These are phyloP conservation scores for Kodamaea plutei DNA, from an alignment of 1,139 yeast species.

Conservation along the genomic window DNA sequence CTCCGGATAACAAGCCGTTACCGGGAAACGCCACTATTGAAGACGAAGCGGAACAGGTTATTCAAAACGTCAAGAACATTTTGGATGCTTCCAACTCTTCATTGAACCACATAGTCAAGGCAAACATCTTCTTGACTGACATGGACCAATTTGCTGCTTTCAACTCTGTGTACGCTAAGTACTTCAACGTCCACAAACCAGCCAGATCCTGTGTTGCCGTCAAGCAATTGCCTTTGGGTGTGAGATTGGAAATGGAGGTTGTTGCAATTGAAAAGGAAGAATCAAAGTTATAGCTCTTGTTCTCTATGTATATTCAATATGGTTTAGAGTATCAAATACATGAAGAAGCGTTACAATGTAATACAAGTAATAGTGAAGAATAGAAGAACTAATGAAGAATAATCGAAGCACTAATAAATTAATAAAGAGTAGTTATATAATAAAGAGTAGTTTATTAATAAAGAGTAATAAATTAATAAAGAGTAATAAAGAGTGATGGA, in stretches of 20 bases:
- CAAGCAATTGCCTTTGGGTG: conserved; percentile 78
- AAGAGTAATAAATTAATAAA: too few species aligned
- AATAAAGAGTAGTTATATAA: too few species aligned
- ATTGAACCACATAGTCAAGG: conserved; percentile 77
- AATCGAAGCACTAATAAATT: too few species aligned
- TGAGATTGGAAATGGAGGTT: conserved; percentile 70
- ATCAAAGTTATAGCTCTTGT: conserved; percentile 30
- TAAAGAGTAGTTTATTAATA: too few species aligned
- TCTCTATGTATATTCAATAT: too few species aligned
- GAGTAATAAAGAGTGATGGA: too few species aligned
- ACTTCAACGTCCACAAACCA: conserved; percentile 80
- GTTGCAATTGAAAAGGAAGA: conserved; percentile 63
- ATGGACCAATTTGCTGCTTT: conserved; percentile 76
- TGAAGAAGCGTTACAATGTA: too few species aligned
- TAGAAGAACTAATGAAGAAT: background rate
- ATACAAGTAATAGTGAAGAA: too few species aligned
- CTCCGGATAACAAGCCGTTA: conserved; percentile 76
- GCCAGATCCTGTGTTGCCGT: conserved; percentile 97
- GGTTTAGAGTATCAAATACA: too few species aligned
- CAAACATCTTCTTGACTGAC: conserved; percentile 83
- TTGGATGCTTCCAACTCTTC: conserved; percentile 81
- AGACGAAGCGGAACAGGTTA: conserved; percentile 81
- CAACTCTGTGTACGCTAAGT: conserved; percentile 78
- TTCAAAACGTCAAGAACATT: conserved; percentile 70
- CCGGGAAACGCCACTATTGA: conserved; percentile 62